Conservation (phyloP, 192 early-diverging fungal genomes). For the Umbelopsis ramanniana region DNA sequence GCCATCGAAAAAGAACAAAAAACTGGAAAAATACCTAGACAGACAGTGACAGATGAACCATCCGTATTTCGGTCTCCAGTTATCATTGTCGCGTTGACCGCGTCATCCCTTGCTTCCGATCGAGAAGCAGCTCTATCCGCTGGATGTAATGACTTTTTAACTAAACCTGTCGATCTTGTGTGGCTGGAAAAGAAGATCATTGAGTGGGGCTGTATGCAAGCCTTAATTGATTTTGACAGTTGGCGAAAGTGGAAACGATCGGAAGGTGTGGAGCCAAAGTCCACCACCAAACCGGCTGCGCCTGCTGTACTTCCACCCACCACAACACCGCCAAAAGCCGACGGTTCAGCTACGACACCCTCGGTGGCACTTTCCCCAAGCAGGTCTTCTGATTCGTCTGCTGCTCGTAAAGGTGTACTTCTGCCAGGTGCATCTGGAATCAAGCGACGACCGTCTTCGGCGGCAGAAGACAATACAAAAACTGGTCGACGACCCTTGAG, state of each 20-base stretch:
- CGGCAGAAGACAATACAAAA: not conserved
- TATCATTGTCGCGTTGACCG: slow-evolving; percentile 89
- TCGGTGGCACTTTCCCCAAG: not conserved
- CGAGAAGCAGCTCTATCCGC: slow-evolving; percentile 76
- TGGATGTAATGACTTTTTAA: slow-evolving; percentile 91
- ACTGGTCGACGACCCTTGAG: not conserved
- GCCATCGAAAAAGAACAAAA: slow-evolving; percentile 57
- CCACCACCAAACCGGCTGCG: not conserved
- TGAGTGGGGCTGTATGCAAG: slow-evolving; percentile 95
- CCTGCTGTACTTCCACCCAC: not conserved
- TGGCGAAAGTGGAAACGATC: slow-evolving; percentile 60
- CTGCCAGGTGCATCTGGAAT: slow-evolving; percentile 19
- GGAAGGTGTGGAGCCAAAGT: slow-evolving; percentile 17
- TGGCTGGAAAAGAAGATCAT: slow-evolving; percentile 89
- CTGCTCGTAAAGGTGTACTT: slow-evolving; percentile 19
- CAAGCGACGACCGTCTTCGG: slow-evolving; percentile 9
- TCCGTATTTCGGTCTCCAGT: slow-evolving; percentile 66
- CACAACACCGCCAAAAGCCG: not conserved
- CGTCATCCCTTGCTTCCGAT: slow-evolving; percentile 71
- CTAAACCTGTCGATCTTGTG: slow-evolving; percentile 80
- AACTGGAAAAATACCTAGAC: slow-evolving; percentile 55
- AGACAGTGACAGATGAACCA: slow-evolving; percentile 22
- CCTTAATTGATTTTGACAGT: slow-evolving; percentile 84
- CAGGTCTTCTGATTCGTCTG: not conserved
- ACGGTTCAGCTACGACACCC: too few relatives aligned